phyloP scores from a whole-genome alignment of 1,284 basidiomycete species.

The Ustilago tritici region DNA sequence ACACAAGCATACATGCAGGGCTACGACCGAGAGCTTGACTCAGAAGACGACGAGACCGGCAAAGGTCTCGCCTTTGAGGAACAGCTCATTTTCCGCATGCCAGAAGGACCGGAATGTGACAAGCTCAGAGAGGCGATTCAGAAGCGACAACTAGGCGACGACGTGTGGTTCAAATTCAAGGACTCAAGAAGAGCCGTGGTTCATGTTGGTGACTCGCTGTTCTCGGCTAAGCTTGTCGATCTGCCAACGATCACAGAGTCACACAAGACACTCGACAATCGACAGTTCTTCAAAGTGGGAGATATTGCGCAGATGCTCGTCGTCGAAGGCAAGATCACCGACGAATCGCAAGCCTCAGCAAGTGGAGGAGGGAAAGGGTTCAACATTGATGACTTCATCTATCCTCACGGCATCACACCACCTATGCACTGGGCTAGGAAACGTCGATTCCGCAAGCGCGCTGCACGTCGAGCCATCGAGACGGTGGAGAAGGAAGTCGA shows the following conservation, averaged over 20 bases:
- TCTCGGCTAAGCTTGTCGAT: constrained; percentile 94
- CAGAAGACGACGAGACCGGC: constrained; percentile 82
- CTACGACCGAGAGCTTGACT: constrained; percentile 89
- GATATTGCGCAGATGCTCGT: constrained; percentile 83
- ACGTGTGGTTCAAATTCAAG: constrained; percentile 98
- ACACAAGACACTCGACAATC: constrained; percentile 95
- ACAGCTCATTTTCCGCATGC: constrained; percentile 93
- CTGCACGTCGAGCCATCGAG: constrained; percentile 91
- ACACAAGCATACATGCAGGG: constrained; percentile 69
- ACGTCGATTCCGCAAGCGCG: constrained; percentile 89
- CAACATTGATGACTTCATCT: constrained; percentile 95
- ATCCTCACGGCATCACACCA: constrained; percentile 95
- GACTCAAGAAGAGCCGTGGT: constrained; percentile 93
- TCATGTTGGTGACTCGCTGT: constrained; percentile 83
- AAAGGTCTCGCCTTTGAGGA: constrained; percentile 87
- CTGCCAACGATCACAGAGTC: constrained; percentile 93
- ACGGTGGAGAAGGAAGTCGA: constrained; percentile 98
- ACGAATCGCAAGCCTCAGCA: constrained; percentile 76
- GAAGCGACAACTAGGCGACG: constrained; percentile 79
- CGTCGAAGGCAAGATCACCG: constrained; percentile 57
- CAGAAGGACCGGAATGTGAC: constrained; percentile 76
- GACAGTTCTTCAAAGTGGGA: constrained; percentile 93
- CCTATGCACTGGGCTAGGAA: constrained; percentile 92
- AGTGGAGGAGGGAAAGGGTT: constrained; percentile 78
- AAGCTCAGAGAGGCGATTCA: constrained; percentile 75